Evolutionary conservation across 805 yeast species (phyloP), one percentile per base, ranked within the genome.

Genomic region (Candida boidinii): DNA sequence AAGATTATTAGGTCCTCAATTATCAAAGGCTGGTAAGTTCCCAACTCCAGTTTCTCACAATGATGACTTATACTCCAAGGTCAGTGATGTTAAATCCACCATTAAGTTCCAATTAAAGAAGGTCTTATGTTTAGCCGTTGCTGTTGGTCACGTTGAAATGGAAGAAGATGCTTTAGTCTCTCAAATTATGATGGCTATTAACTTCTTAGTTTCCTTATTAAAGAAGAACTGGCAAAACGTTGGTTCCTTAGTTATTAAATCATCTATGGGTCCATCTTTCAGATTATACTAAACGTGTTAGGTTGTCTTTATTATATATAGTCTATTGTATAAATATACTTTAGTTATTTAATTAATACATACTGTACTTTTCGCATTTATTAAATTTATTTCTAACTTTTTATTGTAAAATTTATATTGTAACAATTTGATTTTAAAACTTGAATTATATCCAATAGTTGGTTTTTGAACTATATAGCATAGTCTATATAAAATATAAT

Each of bases 151-250:
- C 92, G 96, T 92, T 59, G 98, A 88, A 72, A 92, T 92, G 98
- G 94, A 83, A 62, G 92, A 90, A 77, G 96, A 87, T 57, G 76
- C 76, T 57, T 74, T 92, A 62, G 94, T 83, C 60, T 84, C 90
- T 80, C 98, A 92, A 74, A 86, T 92, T 75, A 78, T 92, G 86
- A 79, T 92, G 92, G 77, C 99, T 54, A 77, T 94, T 55, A 92
- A 92, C 95, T 92, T 92, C 81, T 83, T 92, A 69, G 98, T 92
- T 55, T 92, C 99, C 53, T 75, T 92, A 71, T 79, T 92, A 70
- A 92, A 92, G 95, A 92, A 92, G 90, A 86, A 92, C 95, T 92
- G 99, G 99, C 99, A 92, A 80, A 92, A 92, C 74, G 96, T 92
- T 65, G 98, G 98, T 61, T 92, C 98, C 63, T 76, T 92, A 70